A percentile compares a stretch with the other conserved stretches of the same genome.
These are phyloP conservation scores for Heterococcus sp. DNA, from an alignment of 108 stramenopile genomes.

Conservation along the genomic window DNA sequence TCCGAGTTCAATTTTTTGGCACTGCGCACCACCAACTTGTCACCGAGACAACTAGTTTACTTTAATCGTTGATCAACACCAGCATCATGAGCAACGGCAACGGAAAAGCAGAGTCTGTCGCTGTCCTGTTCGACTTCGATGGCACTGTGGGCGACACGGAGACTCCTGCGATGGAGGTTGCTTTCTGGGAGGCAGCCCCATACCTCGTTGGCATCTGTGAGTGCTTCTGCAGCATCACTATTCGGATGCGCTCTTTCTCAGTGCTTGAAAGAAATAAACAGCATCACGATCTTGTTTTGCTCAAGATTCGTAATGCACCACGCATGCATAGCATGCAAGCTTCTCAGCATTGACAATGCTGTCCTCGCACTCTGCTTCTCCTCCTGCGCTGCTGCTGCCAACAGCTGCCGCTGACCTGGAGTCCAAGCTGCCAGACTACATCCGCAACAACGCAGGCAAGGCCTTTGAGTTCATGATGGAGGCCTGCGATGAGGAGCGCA, in stretches of 20 bases:
- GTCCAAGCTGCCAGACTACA: constrained; percentile 14
- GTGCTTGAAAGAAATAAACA: no score
- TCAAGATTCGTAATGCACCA: no score
- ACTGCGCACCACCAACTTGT: no score
- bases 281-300: no score
- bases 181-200: constrained; percentile 50
- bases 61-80: no score
- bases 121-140: constrained; percentile 51
- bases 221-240: no score
- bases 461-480: constrained; percentile 55
- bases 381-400: neutral
- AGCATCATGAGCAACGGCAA: neutral
- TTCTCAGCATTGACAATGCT: no score
- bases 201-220: constrained; percentile 21
- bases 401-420: neutral
- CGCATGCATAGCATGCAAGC: no score
- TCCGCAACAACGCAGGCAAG: constrained; percentile 47
- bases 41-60: no score
- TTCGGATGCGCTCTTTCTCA: no score
- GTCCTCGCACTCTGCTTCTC: no score
- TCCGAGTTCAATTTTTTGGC: no score
- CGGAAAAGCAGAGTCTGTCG: constrained; percentile 11
- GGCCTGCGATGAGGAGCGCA: constrained; percentile 27
- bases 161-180: constrained; percentile 53
- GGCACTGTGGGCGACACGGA: constrained; percentile 50